Evolutionary conservation across 129 eudicot species (phyloP).

Genomic region (Silybum marianum): DNA sequence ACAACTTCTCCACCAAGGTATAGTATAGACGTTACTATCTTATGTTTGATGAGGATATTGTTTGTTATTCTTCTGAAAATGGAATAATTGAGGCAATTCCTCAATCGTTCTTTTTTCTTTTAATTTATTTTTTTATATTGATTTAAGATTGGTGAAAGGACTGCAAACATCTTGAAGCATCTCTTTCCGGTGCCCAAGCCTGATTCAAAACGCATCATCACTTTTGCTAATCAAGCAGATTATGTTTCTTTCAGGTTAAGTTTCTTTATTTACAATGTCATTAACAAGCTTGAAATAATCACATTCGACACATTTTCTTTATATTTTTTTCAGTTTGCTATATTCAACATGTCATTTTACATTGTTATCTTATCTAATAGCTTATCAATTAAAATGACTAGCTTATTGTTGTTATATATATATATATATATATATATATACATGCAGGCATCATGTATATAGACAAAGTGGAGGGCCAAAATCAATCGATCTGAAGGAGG

Average conservation of each 20-base stretch:
- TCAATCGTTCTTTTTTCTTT: not conserved
- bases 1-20: conserved; percentile 85
- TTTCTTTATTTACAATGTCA: not conserved
- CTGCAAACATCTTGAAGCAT: conserved; percentile 88
- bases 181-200: conserved; percentile 96
- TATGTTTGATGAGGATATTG: not conserved
- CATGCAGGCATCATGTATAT: conserved; percentile 82
- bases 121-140: not conserved
- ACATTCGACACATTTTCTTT: conserved; percentile 1
- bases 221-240: conserved; percentile 92
- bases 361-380: not conserved
- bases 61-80: not conserved
- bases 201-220: conserved; percentile 88
- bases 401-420: not conserved
- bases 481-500: conserved; percentile 83
- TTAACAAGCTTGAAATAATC: not conserved
- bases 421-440: conserved; percentile 4
- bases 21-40: not conserved
- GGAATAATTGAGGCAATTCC: not conserved
- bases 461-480: conserved; percentile 94
- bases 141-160: conserved; percentile 83
- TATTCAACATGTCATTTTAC: not conserved
- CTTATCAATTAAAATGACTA: not conserved
- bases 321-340: not conserved
- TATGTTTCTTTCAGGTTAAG: conserved; percentile 92